phyloP scores from a whole-genome alignment of 176 grass and related monocot species.

The Oryza rufipogon region DNA sequence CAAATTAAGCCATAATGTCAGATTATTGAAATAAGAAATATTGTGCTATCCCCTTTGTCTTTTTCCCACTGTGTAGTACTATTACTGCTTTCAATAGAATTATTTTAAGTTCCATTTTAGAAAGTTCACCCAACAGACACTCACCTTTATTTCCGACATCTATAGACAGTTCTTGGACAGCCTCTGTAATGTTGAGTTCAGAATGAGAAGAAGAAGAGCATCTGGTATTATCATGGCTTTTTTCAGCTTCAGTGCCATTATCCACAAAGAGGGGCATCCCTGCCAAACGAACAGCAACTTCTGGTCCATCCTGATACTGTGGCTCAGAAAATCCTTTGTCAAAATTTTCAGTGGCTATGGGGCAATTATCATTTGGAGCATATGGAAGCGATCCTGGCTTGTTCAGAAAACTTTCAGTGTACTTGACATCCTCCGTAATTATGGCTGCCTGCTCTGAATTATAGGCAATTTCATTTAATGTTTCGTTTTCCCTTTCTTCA shows the following conservation, averaged over 20 bases:
- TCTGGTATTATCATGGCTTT: background rate
- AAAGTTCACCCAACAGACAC: background rate
- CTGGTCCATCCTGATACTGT: background rate
- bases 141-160: slow-evolving; percentile 25
- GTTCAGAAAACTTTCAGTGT: background rate
- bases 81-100: background rate
- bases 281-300: background rate
- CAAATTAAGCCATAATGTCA: background rate
- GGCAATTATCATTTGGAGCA: background rate
- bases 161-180: slow-evolving; percentile 2
- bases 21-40: background rate
- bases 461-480: no score
- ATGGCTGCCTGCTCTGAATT: background rate
- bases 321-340: background rate
- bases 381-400: background rate
- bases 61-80: background rate
- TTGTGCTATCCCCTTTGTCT: background rate
- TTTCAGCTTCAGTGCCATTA: background rate
- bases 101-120: background rate
- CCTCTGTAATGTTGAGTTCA: slow-evolving; percentile 17
- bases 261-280: background rate
- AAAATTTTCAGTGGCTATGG: background rate
- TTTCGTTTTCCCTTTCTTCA: background rate
- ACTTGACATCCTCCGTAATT: background rate
- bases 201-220: background rate